Percentiles rank a stretch among this genome's conserved stretches.
These are phyloP conservation scores for Usnea hakonensis DNA, from an alignment of 495 filamentous ascomycete species.

Conservation along the genomic window DNA sequence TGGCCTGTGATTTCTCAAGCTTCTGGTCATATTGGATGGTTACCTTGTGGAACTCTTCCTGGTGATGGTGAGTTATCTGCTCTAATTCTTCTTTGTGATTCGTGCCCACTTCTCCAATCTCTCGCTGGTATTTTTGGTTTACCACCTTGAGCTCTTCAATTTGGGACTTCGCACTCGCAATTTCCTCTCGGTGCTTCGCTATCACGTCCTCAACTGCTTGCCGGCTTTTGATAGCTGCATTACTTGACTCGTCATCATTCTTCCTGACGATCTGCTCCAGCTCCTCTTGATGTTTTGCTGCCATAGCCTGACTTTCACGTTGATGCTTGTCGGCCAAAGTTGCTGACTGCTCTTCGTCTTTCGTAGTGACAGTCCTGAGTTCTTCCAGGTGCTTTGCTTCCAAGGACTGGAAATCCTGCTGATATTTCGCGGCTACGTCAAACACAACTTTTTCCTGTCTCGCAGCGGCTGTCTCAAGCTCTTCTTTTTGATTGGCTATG, in stretches of 20 bases:
- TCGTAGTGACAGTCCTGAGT: neutral
- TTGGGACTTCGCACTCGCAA: conserved; percentile 1
- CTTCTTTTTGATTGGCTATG: conserved; percentile 1
- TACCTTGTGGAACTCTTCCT: neutral
- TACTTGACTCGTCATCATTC: conserved; percentile 1
- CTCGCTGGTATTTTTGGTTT: conserved; percentile 1
- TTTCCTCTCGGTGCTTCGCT: neutral
- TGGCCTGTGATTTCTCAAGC: neutral
- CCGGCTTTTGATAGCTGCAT: neutral
- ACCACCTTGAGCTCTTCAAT: neutral
- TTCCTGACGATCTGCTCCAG: neutral
- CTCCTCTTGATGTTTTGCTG: neutral
- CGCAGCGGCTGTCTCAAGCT: conserved; percentile 4
- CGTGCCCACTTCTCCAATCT: conserved; percentile 4
- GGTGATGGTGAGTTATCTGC: neutral
- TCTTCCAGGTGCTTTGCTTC: neutral
- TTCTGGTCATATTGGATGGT: neutral
- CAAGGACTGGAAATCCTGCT: neutral
- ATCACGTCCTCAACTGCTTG: neutral
- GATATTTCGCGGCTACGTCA: neutral
- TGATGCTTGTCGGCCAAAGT: conserved; percentile 13
- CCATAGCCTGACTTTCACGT: conserved; percentile 2
- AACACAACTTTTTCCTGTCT: conserved; percentile 16
- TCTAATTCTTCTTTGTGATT: conserved; percentile 10
- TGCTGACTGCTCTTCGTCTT: neutral